Evolutionary conservation across 2,329 filamentous ascomycete genomes (phyloP).

Genomic region (Aspergillus ruber): DNA sequence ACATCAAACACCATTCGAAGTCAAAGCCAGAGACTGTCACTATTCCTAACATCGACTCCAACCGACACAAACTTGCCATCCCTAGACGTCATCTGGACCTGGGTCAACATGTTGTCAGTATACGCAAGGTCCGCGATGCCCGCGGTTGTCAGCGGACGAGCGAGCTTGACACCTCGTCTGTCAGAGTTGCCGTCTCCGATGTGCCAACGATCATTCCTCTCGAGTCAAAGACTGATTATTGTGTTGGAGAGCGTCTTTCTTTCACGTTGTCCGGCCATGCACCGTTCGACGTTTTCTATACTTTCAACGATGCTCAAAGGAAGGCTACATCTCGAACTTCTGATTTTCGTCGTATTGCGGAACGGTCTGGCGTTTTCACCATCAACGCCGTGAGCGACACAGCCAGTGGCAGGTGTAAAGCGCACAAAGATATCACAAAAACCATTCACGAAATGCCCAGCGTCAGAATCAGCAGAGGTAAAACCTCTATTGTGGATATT

Average conservation of each 20-base stretch:
- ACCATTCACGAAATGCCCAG: slow-evolving; percentile 86
- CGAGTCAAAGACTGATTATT: slow-evolving; percentile 80
- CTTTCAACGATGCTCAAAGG: slow-evolving; percentile 70
- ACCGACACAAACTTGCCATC: slow-evolving; percentile 72
- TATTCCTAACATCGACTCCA: slow-evolving; percentile 70
- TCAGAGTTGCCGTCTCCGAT: slow-evolving; percentile 88
- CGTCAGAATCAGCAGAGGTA: slow-evolving; percentile 81
- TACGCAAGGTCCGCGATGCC: slow-evolving; percentile 82
- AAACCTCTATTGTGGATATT: slow-evolving; percentile 77
- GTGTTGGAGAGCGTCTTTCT: slow-evolving; percentile 87
- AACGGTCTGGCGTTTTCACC: slow-evolving; percentile 79
- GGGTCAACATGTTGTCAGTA: slow-evolving; percentile 81
- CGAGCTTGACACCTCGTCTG: slow-evolving; percentile 63
- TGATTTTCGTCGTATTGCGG: slow-evolving; percentile 86
- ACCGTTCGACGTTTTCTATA: slow-evolving; percentile 90
- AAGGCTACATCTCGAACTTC: slow-evolving; percentile 68
- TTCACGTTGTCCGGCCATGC: slow-evolving; percentile 86
- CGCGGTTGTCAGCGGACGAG: slow-evolving; percentile 78
- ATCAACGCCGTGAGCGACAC: slow-evolving; percentile 84
- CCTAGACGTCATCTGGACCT: slow-evolving; percentile 78
- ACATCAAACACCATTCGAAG: slow-evolving; percentile 84
- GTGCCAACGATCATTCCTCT: slow-evolving; percentile 85
- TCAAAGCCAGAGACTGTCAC: slow-evolving; percentile 73
- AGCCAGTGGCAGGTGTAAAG: slow-evolving; percentile 74
- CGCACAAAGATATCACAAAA: slow-evolving; percentile 70